A percentile compares a stretch with the other conserved stretches of the same genome.
These are phyloP conservation scores for Ophiognomonia clavigignenti-juglandacearum DNA, from an alignment of 2,329 filamentous ascomycete genomes.

Conservation along the genomic window DNA sequence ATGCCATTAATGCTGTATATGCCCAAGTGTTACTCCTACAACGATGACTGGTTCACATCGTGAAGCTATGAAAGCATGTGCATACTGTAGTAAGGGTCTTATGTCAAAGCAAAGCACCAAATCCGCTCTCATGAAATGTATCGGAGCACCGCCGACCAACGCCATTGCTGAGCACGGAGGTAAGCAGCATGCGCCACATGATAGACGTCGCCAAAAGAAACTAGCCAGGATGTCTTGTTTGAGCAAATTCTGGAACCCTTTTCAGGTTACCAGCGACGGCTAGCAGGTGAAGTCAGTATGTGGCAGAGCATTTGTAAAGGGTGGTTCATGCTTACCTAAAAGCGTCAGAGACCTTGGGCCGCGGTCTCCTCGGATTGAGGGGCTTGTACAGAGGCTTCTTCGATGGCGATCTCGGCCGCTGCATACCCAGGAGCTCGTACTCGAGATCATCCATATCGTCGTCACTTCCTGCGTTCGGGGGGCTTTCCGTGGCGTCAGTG, in stretches of 20 bases:
- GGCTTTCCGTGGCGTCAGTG: conserved; percentile 1
- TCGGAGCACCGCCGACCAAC: too few relatives aligned
- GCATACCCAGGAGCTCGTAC: conserved; percentile 15
- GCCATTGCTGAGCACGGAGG: not conserved
- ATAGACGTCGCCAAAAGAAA: not conserved
- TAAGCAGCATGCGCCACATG: not conserved
- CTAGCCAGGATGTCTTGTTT: not conserved
- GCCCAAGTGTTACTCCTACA: too few relatives aligned
- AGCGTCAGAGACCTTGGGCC: conserved; percentile 12
- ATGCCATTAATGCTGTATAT: too few relatives aligned
- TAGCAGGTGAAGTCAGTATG: not conserved
- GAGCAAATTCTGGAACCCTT: not conserved
- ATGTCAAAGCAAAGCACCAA: too few relatives aligned
- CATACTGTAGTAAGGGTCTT: too few relatives aligned
- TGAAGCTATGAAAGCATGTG: too few relatives aligned
- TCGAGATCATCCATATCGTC: conserved; percentile 16
- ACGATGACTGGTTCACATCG: too few relatives aligned
- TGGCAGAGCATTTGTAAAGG: not conserved
- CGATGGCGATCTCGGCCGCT: conserved; percentile 7
- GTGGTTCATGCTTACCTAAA: conserved; percentile 8
- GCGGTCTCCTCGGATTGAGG: conserved; percentile 4
- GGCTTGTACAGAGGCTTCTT: conserved; percentile 8
- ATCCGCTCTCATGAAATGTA: too few relatives aligned
- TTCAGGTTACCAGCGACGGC: conserved; percentile 7
- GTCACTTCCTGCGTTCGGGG: conserved; percentile 5